phyloP scores from a whole-genome alignment of 768 basidiomycete genomes.

The Dacryopinax primogenitus region DNA sequence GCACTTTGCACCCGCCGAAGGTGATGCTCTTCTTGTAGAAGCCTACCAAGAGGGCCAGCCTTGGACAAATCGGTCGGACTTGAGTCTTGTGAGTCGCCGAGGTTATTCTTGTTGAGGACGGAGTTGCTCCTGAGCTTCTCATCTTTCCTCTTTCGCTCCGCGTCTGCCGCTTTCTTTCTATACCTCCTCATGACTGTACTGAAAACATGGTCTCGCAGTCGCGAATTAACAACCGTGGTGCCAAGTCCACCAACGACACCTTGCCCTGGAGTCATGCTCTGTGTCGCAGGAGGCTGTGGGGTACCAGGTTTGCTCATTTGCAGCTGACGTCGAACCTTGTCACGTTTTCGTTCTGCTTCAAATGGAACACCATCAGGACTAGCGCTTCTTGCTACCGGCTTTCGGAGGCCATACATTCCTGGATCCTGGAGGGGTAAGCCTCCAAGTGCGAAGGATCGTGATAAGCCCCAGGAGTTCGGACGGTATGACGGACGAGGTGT shows the following conservation, averaged over 20 bases:
- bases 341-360: neutral
- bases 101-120: neutral
- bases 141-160: neutral
- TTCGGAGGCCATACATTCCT: neutral
- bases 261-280: neutral
- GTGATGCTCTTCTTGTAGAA: slow-evolving; percentile 2
- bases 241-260: slow-evolving; percentile 74
- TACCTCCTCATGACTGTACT: slow-evolving; percentile 71
- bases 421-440: neutral
- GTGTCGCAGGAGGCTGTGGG: neutral
- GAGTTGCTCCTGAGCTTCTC: neutral
- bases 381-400: slow-evolving; percentile 1
- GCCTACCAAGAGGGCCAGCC: neutral
- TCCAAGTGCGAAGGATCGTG: neutral
- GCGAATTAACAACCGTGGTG: slow-evolving; percentile 85
- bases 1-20: neutral
- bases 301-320: neutral
- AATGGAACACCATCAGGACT: slow-evolving; percentile 1
- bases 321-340: neutral
- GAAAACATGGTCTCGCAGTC: slow-evolving; percentile 90
- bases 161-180: slow-evolving; percentile 28
- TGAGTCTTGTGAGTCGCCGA: neutral
- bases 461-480: neutral
- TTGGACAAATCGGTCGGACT: neutral
- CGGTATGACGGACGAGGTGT: neutral